Evolutionary conservation across 306 rosid species (phyloP).

Genomic region (Cicer judaicum): DNA sequence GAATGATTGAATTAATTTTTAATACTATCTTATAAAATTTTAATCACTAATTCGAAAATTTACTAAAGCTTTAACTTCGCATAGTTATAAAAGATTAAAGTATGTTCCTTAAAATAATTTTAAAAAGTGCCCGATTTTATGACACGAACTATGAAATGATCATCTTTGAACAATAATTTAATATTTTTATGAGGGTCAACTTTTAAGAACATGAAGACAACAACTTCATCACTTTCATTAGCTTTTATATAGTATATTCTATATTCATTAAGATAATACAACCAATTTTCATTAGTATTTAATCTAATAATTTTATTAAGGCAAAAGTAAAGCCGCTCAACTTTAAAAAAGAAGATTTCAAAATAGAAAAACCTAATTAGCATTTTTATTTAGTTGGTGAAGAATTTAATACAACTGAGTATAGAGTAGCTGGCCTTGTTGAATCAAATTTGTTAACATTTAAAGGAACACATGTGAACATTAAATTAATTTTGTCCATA

Average conservation of each 20-base stretch:
- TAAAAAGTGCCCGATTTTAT: too few relatives aligned
- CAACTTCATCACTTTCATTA: conserved; percentile 42
- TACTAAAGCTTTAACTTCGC: too few relatives aligned
- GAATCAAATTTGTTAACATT: conserved; percentile 30
- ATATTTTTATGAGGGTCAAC: conserved; percentile 10
- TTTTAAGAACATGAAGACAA: conserved; percentile 45
- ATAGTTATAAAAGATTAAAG: too few relatives aligned
- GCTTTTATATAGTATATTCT: conserved; percentile 5
- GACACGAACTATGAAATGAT: too few relatives aligned
- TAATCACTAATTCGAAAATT: too few relatives aligned
- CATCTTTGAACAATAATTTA: too few relatives aligned
- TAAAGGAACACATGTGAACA: conserved; percentile 43
- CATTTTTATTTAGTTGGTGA: conserved; percentile 42
- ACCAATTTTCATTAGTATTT: conserved; percentile 20
- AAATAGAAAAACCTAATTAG: conserved; percentile 19
- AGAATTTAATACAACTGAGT: conserved; percentile 42
- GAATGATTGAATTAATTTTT: too few relatives aligned
- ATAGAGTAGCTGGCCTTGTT: conserved; percentile 49
- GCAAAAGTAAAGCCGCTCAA: not conserved
- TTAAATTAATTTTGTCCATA: conserved; percentile 37
- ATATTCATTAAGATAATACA: not conserved
- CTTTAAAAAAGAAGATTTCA: not conserved
- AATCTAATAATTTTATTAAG: not conserved
- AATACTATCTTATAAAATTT: too few relatives aligned
- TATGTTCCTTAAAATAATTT: too few relatives aligned